Conservation (phyloP, 768 basidiomycete species). For the Auricularia heimuer region DNA sequence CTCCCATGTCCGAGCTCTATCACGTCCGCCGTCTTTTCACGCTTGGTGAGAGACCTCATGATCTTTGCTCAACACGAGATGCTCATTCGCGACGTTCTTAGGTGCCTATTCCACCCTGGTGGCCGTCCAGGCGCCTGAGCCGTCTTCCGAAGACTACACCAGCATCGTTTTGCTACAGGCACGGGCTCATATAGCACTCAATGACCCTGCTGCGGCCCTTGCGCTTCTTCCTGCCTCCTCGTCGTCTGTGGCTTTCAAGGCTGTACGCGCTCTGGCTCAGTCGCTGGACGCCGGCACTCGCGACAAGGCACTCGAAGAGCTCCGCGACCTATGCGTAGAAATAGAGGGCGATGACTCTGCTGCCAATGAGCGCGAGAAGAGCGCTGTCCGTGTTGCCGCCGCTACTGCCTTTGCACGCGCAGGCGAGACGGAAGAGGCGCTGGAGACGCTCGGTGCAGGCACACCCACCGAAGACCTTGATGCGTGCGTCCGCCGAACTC, state of each 20-base stretch:
- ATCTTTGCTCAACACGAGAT: background rate
- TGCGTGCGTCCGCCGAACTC: constrained; percentile 45
- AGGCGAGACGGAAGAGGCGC: constrained; percentile 82
- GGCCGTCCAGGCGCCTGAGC: constrained; percentile 44
- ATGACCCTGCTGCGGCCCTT: constrained; percentile 45
- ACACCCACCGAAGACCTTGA: constrained; percentile 70
- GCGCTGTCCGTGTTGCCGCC: constrained; percentile 66
- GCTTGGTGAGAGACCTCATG: constrained; percentile 36
- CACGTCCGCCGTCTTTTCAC: constrained; percentile 68
- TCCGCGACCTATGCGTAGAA: constrained; percentile 80
- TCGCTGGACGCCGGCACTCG: constrained; percentile 31
- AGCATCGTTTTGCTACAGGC: constrained; percentile 67
- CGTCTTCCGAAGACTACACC: constrained; percentile 52
- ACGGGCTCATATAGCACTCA: constrained; percentile 65
- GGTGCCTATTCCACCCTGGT: constrained; percentile 63
- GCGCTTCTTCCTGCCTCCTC: constrained; percentile 45
- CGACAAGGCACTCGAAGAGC: constrained; percentile 62
- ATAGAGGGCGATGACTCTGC: constrained; percentile 72
- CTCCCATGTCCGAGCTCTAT: constrained; percentile 40
- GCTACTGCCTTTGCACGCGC: constrained; percentile 81
- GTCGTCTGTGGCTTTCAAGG: constrained; percentile 60
- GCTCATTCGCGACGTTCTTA: constrained; percentile 13
- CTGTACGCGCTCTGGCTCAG: constrained; percentile 62
- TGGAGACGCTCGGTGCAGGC: constrained; percentile 71
- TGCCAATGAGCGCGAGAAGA: constrained; percentile 56